These are phyloP conservation scores for Paecilomyces variotii DNA, from an alignment of 2,329 filamentous ascomycete species.

Conservation along the genomic window DNA sequence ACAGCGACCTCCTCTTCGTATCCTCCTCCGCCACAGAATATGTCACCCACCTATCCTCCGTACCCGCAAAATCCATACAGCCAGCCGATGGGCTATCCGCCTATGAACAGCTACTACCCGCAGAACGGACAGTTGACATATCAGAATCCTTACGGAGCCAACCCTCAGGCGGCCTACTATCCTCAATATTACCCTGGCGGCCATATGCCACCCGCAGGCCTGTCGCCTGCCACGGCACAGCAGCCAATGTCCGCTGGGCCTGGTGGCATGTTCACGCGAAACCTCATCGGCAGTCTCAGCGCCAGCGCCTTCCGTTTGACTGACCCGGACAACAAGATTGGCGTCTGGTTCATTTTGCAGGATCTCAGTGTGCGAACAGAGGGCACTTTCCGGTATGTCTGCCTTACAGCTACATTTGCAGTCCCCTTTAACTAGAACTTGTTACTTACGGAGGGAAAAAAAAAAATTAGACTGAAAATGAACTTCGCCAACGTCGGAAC, in stretches of 20 bases:
- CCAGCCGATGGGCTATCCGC: constrained; percentile 29
- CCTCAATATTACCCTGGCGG: constrained; percentile 24
- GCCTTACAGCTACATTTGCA: neutral
- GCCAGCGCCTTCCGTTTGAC: constrained; percentile 80
- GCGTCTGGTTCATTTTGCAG: constrained; percentile 95
- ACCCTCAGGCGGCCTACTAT: constrained; percentile 23
- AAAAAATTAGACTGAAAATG: constrained; percentile 50
- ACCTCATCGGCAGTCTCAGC: constrained; percentile 84
- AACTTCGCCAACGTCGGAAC: constrained; percentile 78
- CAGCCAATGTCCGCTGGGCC: constrained; percentile 39
- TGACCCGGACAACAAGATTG: constrained; percentile 70
- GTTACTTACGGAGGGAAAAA: neutral
- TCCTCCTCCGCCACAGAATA: constrained; percentile 40
- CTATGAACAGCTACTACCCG: constrained; percentile 29
- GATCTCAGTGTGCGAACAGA: constrained; percentile 92
- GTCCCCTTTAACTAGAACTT: neutral
- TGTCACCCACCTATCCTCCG: constrained; percentile 27
- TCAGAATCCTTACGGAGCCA: constrained; percentile 24
- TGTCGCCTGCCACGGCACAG: constrained; percentile 29
- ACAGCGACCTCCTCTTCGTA: constrained; percentile 74
- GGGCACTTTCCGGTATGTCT: constrained; percentile 70
- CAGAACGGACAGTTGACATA: constrained; percentile 20
- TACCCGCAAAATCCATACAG: constrained; percentile 32
- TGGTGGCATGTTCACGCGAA: constrained; percentile 85
- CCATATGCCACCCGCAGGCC: constrained; percentile 24